Percentiles rank a stretch among this genome's conserved stretches.
phyloP scores from a whole-genome alignment of 495 filamentous ascomycete species.

The Penicillium paradoxum region DNA sequence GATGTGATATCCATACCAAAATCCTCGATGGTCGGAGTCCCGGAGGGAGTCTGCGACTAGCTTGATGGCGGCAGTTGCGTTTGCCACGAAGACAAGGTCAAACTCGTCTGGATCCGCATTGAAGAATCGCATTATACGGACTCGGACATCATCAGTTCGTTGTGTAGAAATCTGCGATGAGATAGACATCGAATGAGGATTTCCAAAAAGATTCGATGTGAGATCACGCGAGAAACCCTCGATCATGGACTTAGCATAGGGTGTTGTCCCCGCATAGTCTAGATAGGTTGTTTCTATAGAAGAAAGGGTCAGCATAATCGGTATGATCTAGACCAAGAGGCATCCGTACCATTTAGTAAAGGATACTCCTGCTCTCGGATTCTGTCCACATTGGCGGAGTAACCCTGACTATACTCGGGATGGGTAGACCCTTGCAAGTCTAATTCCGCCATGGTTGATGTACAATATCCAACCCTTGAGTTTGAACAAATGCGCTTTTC shows the following conservation, averaged over 20 bases:
- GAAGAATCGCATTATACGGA: constrained; percentile 71
- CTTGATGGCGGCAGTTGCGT: constrained; percentile 89
- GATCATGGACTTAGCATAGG: constrained; percentile 75
- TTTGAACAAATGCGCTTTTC: background rate
- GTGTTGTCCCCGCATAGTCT: constrained; percentile 87
- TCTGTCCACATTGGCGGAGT: constrained; percentile 61
- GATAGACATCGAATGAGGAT: constrained; percentile 81
- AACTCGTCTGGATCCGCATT: constrained; percentile 78
- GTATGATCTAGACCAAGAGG: background rate
- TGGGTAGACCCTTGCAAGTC: background rate
- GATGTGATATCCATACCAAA: constrained; percentile 77
- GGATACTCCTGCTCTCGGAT: constrained; percentile 76
- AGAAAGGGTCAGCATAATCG: background rate
- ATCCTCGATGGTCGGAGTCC: constrained; percentile 54
- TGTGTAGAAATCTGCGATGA: constrained; percentile 73
- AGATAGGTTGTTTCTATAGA: constrained; percentile 69
- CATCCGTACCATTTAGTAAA: constrained; percentile 62
- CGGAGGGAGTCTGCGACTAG: constrained; percentile 72
- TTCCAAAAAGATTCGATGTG: constrained; percentile 75
- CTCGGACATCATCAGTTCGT: constrained; percentile 69
- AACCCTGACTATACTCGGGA: constrained; percentile 34
- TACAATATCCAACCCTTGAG: background rate
- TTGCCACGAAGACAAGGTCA: constrained; percentile 87
- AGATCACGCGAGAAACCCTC: constrained; percentile 72
- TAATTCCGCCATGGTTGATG: constrained; percentile 10